Percentiles rank a stretch among this genome's conserved stretches.
These are phyloP conservation scores for Gaultheria prostrata DNA, from an alignment of 148 eudicot genomes.

Conservation along the genomic window DNA sequence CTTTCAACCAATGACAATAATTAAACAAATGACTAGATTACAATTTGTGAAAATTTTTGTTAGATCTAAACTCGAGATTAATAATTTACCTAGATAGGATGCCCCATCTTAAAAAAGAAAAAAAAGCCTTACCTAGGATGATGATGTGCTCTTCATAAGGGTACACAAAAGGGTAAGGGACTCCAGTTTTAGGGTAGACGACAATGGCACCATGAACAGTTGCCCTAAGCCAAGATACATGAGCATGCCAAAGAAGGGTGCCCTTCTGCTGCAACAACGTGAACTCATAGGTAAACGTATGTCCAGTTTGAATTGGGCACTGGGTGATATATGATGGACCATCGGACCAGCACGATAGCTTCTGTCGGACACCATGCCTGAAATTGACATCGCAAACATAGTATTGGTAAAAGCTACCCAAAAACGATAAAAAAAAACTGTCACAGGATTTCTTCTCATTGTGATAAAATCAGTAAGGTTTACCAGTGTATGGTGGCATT, in stretches of 20 bases:
- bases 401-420: neutral
- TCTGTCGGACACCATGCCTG: conserved; percentile 66
- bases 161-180: conserved; percentile 52
- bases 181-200: conserved; percentile 50
- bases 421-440: no score
- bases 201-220: conserved; percentile 73
- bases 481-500: conserved; percentile 70
- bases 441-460: neutral
- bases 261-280: conserved; percentile 58
- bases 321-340: conserved; percentile 60
- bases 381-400: neutral
- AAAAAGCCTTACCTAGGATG: conserved; percentile 37
- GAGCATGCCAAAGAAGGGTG: conserved; percentile 73
- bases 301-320: conserved; percentile 59
- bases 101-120: no score
- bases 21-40: no score
- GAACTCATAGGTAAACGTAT: conserved; percentile 51
- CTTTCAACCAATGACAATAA: no score
- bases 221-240: conserved; percentile 67
- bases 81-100: conserved; percentile 42
- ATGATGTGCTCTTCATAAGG: conserved; percentile 58
- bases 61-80: neutral
- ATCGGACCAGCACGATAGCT: conserved; percentile 53
- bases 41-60: no score
- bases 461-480: neutral